A percentile compares a stretch with the other conserved stretches of the same genome.
These are phyloP conservation scores for Oligophagozyma castellii DNA, from an alignment of 1,139 yeast genomes.

Conservation along the genomic window DNA sequence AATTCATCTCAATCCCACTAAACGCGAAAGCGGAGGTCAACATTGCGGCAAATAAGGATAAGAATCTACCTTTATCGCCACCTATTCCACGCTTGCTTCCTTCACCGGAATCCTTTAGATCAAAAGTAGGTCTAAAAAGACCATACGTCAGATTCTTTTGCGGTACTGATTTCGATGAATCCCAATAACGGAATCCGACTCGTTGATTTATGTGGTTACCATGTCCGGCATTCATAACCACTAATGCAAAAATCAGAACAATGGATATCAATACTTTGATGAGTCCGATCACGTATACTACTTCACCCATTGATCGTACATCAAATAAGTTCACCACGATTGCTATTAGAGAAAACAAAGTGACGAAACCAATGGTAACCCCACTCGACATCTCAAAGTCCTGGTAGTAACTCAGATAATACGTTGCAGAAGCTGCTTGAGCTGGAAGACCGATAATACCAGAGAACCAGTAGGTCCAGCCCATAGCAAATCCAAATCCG, in stretches of 20 bases:
- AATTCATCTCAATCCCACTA: conserved; percentile 70
- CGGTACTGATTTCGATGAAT: conserved; percentile 35
- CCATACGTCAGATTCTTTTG: conserved; percentile 45
- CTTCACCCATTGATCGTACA: conserved; percentile 59
- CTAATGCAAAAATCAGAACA: conserved; percentile 46
- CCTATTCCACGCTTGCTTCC: conserved; percentile 33
- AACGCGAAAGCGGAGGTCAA: conserved; percentile 58
- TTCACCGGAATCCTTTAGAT: conserved; percentile 39
- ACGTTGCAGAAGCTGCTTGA: conserved; percentile 55
- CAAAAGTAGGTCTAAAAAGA: conserved; percentile 55
- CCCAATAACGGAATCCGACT: conserved; percentile 61
- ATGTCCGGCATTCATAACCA: conserved; percentile 39
- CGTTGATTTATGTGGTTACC: conserved; percentile 23
- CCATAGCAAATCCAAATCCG: conserved; percentile 73
- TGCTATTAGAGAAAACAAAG: conserved; percentile 34
- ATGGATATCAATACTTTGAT: conserved; percentile 40
- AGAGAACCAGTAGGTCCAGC: conserved; percentile 64
- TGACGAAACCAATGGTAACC: conserved; percentile 54
- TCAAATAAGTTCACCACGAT: conserved; percentile 44
- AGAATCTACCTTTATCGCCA: conserved; percentile 50
- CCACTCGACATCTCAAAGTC: conserved; percentile 32
- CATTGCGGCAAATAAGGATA: conserved; percentile 49
- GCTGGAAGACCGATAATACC: conserved; percentile 67
- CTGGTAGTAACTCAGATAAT: conserved; percentile 54
- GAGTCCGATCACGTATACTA: conserved; percentile 51